Evolutionary conservation across 1,284 basidiomycete species (phyloP).

Genomic region (Schizopora paradoxa): DNA sequence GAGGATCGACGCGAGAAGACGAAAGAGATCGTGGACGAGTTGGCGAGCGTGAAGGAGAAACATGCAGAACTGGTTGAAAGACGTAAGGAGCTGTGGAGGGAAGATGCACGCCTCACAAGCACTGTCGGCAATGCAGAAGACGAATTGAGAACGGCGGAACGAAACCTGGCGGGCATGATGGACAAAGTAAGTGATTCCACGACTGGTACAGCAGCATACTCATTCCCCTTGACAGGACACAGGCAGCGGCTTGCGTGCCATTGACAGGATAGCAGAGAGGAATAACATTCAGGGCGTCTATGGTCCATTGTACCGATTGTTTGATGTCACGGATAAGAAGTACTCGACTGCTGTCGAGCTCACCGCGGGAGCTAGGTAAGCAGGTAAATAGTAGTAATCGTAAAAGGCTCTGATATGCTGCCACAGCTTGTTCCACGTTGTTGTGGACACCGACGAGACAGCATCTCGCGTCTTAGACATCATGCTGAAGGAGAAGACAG

Average conservation of each 20-base stretch:
- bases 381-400: too few relatives aligned
- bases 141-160: conserved; percentile 77
- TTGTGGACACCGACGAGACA: conserved; percentile 93
- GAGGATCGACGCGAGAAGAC: conserved; percentile 73
- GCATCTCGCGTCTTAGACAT: conserved; percentile 84
- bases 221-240: conserved; percentile 61
- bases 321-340: conserved; percentile 83
- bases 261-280: conserved; percentile 76
- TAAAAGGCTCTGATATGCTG: conserved; percentile 11
- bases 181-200: conserved; percentile 65
- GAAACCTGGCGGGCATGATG: conserved; percentile 86
- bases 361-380: conserved; percentile 88
- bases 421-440: conserved; percentile 89
- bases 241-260: conserved; percentile 77
- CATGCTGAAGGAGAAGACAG: conserved; percentile 89
- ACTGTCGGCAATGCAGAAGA: conserved; percentile 72
- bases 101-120: conserved; percentile 85
- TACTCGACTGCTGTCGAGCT: conserved; percentile 94
- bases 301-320: conserved; percentile 91
- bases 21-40: conserved; percentile 62
- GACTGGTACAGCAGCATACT: neutral
- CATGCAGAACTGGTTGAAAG: conserved; percentile 71
- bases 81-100: conserved; percentile 92
- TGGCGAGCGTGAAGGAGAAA: conserved; percentile 63
- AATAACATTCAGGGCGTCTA: conserved; percentile 78